A percentile compares a stretch with the other conserved stretches of the same genome.
These are phyloP conservation scores for Dianthus caryophyllus DNA, from an alignment of 148 eudicot species.

Conservation along the genomic window DNA sequence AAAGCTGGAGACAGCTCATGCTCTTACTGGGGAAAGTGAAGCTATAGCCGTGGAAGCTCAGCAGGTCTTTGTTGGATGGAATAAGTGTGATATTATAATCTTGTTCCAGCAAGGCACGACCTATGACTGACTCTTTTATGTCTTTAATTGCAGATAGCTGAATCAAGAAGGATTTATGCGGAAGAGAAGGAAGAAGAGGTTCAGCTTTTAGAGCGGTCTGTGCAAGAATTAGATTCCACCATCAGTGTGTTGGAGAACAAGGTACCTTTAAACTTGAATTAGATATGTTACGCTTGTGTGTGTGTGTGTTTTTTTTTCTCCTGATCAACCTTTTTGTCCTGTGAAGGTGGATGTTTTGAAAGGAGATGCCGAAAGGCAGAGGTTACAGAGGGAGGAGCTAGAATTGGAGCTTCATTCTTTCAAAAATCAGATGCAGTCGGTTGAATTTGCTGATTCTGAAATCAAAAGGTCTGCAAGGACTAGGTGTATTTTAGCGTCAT, in stretches of 20 bases:
- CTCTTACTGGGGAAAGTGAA: conserved; percentile 75
- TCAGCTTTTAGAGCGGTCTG: conserved; percentile 77
- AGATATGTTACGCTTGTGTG: background rate
- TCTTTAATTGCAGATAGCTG: conserved; percentile 48
- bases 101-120: conserved; percentile 8
- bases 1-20: conserved; percentile 68
- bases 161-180: conserved; percentile 51
- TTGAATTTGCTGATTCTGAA: conserved; percentile 55
- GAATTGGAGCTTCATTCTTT: conserved; percentile 79
- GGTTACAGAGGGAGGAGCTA: conserved; percentile 81
- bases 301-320: background rate
- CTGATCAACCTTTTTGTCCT: conserved; percentile 25
- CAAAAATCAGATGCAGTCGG: conserved; percentile 58
- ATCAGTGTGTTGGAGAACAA: conserved; percentile 73
- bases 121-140: background rate
- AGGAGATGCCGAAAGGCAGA: conserved; percentile 88
- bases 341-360: conserved; percentile 45
- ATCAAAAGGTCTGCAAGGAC: conserved; percentile 51
- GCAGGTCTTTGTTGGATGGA: conserved; percentile 48
- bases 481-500: background rate
- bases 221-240: conserved; percentile 81
- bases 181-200: conserved; percentile 93
- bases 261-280: conserved; percentile 32
- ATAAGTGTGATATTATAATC: background rate
- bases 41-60: conserved; percentile 69